Base-by-base conservation (phyloP, 352 stramenopile genomes). In the Phytopythium chamaehyphon region DNA sequence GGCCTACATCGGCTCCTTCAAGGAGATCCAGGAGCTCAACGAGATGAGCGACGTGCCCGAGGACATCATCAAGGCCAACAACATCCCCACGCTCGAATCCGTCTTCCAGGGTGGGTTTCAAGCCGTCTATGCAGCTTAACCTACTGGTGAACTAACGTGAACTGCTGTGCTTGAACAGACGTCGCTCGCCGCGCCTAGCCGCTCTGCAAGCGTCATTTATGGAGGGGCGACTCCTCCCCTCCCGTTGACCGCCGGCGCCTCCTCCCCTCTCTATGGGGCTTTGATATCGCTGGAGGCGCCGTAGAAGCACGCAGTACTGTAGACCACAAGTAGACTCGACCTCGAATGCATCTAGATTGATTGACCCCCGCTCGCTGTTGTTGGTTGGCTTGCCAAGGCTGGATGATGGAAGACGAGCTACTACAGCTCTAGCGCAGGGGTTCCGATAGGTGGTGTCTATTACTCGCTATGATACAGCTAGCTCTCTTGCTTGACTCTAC, bases 1-100 rank as follows among this genome's bases (percentile, higher is more conserved):
- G 51, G 57, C 72, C 43, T 93, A 86, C 62, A 73, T 93, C 26
- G 83, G 83, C 46, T 88, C 80, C 10, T 93, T 90, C 58, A 81
- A 84, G 33, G 69, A 88, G 62, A 84, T 93, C 28, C 76, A 93
- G 83, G 61, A 93, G 61, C 58, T 93, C 43, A 93, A 93, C 52
- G 83, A 93, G 64, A 73, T 91, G 71, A 81, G 73, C 53, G 83
- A 93, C 64, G 54, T 93, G 47, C 72, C 83, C n/a, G 51, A 67
- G 18, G 83, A 91, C 22, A 76, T 91, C 37, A 52, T 93, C 23
- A 73, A 85, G 43, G 66, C 76, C 28, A 89, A 93, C 72, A 87
- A 90, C 57, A 80, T 89, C 40, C n/a, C 51, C 21, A 91, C 78
- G 45, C 65, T 93, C 51, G 61, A 75, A 23, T 75, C 62, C 12